Evolutionary conservation across 1,139 yeast genomes (phyloP).

Genomic region (Lodderomyces theae): DNA sequence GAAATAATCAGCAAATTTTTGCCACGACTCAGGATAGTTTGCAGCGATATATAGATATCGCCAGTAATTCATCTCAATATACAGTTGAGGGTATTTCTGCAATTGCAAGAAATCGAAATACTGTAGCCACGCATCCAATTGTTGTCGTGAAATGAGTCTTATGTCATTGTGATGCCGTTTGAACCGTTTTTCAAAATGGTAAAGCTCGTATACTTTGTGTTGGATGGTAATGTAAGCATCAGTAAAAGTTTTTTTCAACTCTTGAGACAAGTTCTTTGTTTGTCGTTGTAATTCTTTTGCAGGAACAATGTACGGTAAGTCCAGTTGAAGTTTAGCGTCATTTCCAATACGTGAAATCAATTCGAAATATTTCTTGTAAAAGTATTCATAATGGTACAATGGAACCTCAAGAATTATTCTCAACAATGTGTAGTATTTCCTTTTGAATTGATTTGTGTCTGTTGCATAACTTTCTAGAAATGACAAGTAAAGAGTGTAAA

Average conservation of each 20-base stretch:
- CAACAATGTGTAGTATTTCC: constrained; percentile 47
- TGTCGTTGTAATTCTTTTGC: constrained; percentile 19
- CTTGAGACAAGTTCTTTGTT: constrained; percentile 21
- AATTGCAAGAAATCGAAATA: constrained; percentile 59
- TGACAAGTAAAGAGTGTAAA: constrained; percentile 70
- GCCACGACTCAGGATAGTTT: constrained; percentile 57
- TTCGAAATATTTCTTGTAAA: constrained; percentile 38
- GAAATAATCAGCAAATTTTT: constrained; percentile 53
- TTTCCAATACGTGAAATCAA: constrained; percentile 33
- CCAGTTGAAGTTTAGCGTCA: neutral
- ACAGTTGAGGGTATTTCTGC: constrained; percentile 25
- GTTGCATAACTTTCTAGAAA: constrained; percentile 42
- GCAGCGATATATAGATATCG: constrained; percentile 56
- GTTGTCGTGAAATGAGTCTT: constrained; percentile 37
- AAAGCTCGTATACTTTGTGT: constrained; percentile 57
- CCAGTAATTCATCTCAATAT: constrained; percentile 48
- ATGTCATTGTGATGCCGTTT: constrained; percentile 52
- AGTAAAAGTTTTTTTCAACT: constrained; percentile 43
- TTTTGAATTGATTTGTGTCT: constrained; percentile 30
- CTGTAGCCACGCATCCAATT: constrained; percentile 55
- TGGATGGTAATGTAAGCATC: constrained; percentile 64
- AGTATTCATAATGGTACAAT: constrained; percentile 68
- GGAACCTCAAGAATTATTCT: constrained; percentile 70
- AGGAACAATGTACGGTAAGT: constrained; percentile 26
- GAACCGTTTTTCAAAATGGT: constrained; percentile 59